These are phyloP conservation scores for Cyphellophora attinorum DNA, from an alignment of 2,329 filamentous ascomycete genomes.

Conservation along the genomic window DNA sequence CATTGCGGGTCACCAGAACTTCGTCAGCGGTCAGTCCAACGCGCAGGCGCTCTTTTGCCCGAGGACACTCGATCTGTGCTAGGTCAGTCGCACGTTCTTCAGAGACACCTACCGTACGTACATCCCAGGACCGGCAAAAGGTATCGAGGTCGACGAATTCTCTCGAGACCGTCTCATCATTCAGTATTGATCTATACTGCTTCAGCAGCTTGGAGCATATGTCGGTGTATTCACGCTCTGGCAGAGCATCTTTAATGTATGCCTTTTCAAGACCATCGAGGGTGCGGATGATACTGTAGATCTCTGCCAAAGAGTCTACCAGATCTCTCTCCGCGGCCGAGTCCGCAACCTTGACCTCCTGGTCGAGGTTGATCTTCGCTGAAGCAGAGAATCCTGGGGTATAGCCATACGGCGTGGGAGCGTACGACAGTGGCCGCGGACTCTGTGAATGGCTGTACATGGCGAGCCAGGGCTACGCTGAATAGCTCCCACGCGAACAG, in stretches of 20 bases:
- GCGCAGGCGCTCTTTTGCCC: conserved; percentile 83
- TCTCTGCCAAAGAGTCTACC: conserved; percentile 89
- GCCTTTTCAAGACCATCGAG: conserved; percentile 93
- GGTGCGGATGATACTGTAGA: conserved; percentile 95
- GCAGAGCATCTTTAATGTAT: conserved; percentile 89
- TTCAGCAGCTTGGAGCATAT: conserved; percentile 89
- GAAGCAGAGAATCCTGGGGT: conserved; percentile 74
- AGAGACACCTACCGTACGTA: conserved; percentile 34
- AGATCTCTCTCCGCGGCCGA: conserved; percentile 83
- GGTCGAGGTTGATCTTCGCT: conserved; percentile 86
- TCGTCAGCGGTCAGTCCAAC: conserved; percentile 71
- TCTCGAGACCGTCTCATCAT: conserved; percentile 79
- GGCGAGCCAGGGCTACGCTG: conserved; percentile 1
- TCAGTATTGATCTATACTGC: conserved; percentile 91
- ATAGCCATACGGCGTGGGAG: conserved; percentile 84
- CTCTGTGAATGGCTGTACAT: conserved; percentile 29
- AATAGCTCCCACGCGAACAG: too few species aligned
- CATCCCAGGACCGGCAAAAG: conserved; percentile 88
- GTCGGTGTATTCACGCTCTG: conserved; percentile 87
- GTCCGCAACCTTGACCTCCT: conserved; percentile 87
- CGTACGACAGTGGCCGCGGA: conserved; percentile 60
- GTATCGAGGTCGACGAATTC: conserved; percentile 82
- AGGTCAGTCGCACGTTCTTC: conserved; percentile 3
- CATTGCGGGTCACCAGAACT: conserved; percentile 29
- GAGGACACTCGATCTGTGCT: conserved; percentile 76